phyloP scores from a whole-genome alignment of 257 asterid species.

The Coffea eugenioides region DNA sequence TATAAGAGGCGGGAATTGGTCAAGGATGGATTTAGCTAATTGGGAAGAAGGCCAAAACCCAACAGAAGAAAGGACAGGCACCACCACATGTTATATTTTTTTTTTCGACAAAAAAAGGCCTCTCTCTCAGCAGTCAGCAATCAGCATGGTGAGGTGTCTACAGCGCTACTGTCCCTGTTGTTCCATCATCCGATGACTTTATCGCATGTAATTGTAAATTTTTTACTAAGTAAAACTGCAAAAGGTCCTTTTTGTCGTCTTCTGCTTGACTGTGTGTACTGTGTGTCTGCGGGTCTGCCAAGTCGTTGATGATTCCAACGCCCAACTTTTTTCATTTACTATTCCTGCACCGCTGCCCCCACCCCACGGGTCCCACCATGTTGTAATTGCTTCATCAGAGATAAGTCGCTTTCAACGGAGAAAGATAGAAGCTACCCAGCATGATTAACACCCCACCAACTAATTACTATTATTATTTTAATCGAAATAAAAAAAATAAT shows the following conservation, averaged over 20 bases:
- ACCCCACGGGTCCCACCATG: constrained; percentile 13
- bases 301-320: constrained; percentile 13
- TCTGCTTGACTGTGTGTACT: background rate
- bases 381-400: background rate
- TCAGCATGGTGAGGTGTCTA: no score
- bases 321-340: constrained; percentile 21
- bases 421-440: background rate
- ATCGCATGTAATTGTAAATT: background rate
- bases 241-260: constrained; percentile 35
- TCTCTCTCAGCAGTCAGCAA: no score
- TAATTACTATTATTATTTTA: no score
- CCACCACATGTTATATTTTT: no score
- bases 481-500: no score
- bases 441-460: no score
- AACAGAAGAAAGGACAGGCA: background rate
- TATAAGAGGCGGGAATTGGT: background rate
- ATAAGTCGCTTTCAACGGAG: background rate
- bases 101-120: no score
- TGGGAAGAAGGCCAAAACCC: background rate
- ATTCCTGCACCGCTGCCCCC: background rate
- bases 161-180: background rate
- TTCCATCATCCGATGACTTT: constrained; percentile 4
- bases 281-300: background rate
- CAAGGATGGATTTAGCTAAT: background rate
- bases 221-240: background rate